Base-by-base conservation (phyloP, 2,329 filamentous ascomycete genomes). In the Leptographium procerum region DNA sequence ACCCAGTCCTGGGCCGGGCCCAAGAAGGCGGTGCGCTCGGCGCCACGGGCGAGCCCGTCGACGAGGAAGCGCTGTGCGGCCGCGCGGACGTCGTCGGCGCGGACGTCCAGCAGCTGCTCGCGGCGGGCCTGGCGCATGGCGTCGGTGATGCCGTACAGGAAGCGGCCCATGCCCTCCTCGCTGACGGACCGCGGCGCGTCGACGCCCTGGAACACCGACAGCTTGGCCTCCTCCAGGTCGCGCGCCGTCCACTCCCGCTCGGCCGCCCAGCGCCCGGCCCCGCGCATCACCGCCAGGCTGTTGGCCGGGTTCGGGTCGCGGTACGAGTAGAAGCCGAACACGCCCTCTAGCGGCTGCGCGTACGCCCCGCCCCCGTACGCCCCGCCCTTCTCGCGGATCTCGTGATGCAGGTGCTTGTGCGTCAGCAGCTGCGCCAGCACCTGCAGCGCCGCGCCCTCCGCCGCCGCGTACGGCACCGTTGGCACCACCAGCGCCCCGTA, bases 291-390 rank as follows among this genome's bases (percentile, higher is more conserved):
- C 58, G 81, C 83, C 64, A 97, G 75, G 0, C 90, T 92, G 71
- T 96, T 96, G 62, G 86, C 78, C 0, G 94, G 92, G 69, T 97
- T 96, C 3, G 94, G 94, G 69, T 99, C 94, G 56, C 94, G 88
- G 78, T 99, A 99, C 51, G 89, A 92, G 74, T 95, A 96, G 75
- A 96, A 95, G 19, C 90, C 90, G 65, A 99, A 97, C 1, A 95
- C 71, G 28, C 91, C 92, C 64, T 89, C 87, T 9, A 96, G 75
- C 0, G 87, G 83, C 28, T 85, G 84, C 51, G 88, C 86, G 69
- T 90, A 92, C 1, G 94, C 92, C 16, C 91, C 91, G 26, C 90
- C 94, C 51, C 94, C 94, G 65, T 99, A 99, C 0, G 94, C 94
- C 43, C 94, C 94, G 34, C 94, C 94, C 73, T 97, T 97, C 69